Evolutionary conservation across 441 rosid species (phyloP).

Genomic region (Pelargonium australe): DNA sequence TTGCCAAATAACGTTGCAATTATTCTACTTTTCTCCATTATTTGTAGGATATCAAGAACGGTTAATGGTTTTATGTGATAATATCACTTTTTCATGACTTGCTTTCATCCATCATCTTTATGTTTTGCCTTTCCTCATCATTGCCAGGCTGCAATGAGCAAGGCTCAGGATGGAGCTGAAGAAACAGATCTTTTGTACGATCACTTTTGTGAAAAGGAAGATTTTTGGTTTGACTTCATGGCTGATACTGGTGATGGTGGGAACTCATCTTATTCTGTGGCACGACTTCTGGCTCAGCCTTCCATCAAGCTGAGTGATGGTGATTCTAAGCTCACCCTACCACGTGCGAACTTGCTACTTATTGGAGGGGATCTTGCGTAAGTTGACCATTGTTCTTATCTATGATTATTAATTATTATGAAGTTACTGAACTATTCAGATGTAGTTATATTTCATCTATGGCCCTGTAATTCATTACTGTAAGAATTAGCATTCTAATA

Average conservation of each 20-base stretch:
- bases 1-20: neutral
- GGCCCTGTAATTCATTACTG: conserved; percentile 2
- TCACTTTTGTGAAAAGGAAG: conserved; percentile 66
- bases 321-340: conserved; percentile 45
- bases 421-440: no score
- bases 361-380: conserved; percentile 99
- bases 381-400: conserved; percentile 29
- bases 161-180: conserved; percentile 42
- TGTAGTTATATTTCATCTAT: neutral
- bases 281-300: conserved; percentile 90
- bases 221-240: conserved; percentile 98
- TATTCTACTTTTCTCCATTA: conserved; percentile 1
- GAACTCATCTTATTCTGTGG: conserved; percentile 81
- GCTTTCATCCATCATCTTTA: no score
- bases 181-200: conserved; percentile 64
- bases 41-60: neutral
- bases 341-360: conserved; percentile 70
- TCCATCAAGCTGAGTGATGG: conserved; percentile 34
- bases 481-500: neutral
- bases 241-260: conserved; percentile 99
- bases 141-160: conserved; percentile 86
- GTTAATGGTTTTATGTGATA: neutral
- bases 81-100: no score
- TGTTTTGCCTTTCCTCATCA: no score
- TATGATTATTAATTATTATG: no score